phyloP scores from a whole-genome alignment of 768 basidiomycete genomes.

The Tubosaeta brunneosetosa region DNA sequence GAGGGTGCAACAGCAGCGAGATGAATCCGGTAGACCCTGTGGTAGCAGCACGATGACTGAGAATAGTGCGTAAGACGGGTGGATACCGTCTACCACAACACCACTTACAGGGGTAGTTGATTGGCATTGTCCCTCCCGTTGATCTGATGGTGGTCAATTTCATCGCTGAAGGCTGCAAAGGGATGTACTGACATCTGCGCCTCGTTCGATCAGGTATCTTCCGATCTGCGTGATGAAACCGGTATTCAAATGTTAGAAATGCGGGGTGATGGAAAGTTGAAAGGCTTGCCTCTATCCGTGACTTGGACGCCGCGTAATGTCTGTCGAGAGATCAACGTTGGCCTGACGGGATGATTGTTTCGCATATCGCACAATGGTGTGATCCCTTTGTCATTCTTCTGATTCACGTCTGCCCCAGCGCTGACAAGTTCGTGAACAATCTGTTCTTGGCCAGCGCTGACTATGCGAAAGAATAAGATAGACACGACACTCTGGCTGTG shows the following conservation, averaged over 20 bases:
- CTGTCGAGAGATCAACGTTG: constrained; percentile 36
- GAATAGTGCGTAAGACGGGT: constrained; percentile 5
- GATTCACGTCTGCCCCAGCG: constrained; percentile 79
- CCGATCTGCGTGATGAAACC: constrained; percentile 62
- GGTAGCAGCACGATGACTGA: constrained; percentile 91
- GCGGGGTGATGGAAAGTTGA: constrained; percentile 21
- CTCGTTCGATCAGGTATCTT: constrained; percentile 74
- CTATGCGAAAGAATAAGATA: constrained; percentile 35
- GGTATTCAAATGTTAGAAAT: constrained; percentile 23
- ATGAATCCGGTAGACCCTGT: constrained; percentile 92
- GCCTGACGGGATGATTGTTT: not conserved
- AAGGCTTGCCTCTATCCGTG: constrained; percentile 66
- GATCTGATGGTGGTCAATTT: constrained; percentile 53
- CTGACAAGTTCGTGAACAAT: constrained; percentile 73
- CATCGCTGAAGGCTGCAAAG: constrained; percentile 26
- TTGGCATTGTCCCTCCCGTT: constrained; percentile 93
- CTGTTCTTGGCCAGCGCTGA: constrained; percentile 75
- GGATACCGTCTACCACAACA: not conserved
- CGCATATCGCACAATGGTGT: constrained; percentile 63
- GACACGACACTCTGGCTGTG: not conserved
- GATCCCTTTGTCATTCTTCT: constrained; percentile 75
- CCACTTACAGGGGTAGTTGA: constrained; percentile 77
- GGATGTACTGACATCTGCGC: constrained; percentile 80
- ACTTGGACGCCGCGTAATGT: constrained; percentile 92
- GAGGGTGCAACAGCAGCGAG: constrained; percentile 76